Percentiles rank a stretch among this genome's conserved stretches.
Conservation (phyloP, 179 eudicot species). For the Nepenthes alata region DNA sequence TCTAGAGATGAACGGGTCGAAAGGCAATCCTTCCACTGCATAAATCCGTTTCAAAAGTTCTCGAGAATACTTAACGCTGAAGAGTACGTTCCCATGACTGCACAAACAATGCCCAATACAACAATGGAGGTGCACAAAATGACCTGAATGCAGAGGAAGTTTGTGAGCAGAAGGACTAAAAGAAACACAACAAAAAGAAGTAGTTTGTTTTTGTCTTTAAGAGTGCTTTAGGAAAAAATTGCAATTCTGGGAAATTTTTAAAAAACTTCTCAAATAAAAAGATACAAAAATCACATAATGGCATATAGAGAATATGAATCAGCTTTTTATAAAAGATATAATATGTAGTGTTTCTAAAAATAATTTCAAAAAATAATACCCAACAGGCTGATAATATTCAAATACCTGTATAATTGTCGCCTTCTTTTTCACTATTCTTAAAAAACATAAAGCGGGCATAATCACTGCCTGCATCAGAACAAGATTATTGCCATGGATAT, state of each 20-base stretch:
- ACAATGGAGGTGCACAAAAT: constrained; percentile 30
- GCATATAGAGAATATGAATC: not conserved
- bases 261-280: not conserved
- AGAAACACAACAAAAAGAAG: not conserved
- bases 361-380: not conserved
- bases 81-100: constrained; percentile 56
- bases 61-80: constrained; percentile 25
- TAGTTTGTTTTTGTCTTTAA: not conserved
- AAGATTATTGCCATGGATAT: not conserved
- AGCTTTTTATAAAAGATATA: not conserved
- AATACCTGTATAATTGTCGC: constrained; percentile 57
- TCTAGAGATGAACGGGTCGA: too few relatives aligned
- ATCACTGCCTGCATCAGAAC: constrained; percentile 44
- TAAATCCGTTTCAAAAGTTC: constrained; percentile 14
- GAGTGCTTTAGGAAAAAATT: too few relatives aligned
- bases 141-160: constrained; percentile 20
- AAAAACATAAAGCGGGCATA: constrained; percentile 61
- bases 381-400: not conserved
- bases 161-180: not conserved
- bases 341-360: not conserved
- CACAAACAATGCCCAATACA: constrained; percentile 39
- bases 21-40: not conserved
- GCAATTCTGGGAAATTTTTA: not conserved
- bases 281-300: not conserved
- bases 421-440: constrained; percentile 45